Evolutionary conservation across 306 rosid species (phyloP), one percentile per base, ranked within the genome.

Genomic region (Biancaea sappan): DNA sequence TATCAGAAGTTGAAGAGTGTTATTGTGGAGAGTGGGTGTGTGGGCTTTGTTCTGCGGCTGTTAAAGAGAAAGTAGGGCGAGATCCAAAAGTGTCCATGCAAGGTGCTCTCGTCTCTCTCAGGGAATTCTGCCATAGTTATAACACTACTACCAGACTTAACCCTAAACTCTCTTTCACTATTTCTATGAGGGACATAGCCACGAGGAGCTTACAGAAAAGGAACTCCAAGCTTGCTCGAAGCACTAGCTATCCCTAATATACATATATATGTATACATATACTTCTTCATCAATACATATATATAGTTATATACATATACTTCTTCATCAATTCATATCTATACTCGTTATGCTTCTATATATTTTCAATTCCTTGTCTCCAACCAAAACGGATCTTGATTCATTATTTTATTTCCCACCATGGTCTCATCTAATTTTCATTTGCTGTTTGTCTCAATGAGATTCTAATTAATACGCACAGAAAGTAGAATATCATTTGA

Each of bases 31-130:
- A 83, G 5, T 92, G 93, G 97, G 74, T 89, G 11, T 92, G 96
- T 13, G 97, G 97, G n/a, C 90, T 89, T 68, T 89, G 93, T 76
- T 86, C 88, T 11, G 93, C 85, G 59, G 96, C 90, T 44, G 93
- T 92, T 14, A 88, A 86, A 41, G 92, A 92, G 11, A 86, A 24
- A 57, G 66, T 72, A 26, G 18, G 19, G 7, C 34, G 66, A 71
- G 48, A 47, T 35, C 77, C 69, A 1, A 32, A 59, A 15, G 59
- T 71, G 1, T 32, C 70, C 70, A 48, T 80, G 38, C 43, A 74
- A 28, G 91, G 88, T 38, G 93, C 91, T 18, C 54, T 89, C 66
- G 69, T 72, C 46, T 44, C 41, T 22, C 92, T 88, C 26, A 80
- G 61, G 79, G 87, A 84, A 0, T 82, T 89, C 48, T 89, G 86